These are phyloP conservation scores for Coniosporium tulheliwenetii DNA, from an alignment of 2,329 filamentous ascomycete genomes.

Conservation along the genomic window DNA sequence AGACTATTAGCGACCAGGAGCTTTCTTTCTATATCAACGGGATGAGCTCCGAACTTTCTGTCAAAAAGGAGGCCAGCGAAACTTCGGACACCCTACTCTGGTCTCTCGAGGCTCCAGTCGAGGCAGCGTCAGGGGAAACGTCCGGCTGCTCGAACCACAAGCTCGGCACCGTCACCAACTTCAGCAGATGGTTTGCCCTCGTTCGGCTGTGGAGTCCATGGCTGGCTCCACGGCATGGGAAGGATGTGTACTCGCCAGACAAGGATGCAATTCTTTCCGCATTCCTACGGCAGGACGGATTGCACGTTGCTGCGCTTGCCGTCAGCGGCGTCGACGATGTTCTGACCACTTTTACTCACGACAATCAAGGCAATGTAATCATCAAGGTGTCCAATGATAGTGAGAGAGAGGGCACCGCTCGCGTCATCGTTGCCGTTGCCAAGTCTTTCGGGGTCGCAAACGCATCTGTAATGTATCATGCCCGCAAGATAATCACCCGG, in stretches of 20 bases:
- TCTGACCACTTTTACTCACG: slow-evolving; percentile 51
- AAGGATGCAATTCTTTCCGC: slow-evolving; percentile 67
- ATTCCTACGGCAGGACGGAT: slow-evolving; percentile 57
- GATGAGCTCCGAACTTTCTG: slow-evolving; percentile 39
- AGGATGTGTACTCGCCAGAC: slow-evolving; percentile 47
- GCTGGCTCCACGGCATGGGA: slow-evolving; percentile 79
- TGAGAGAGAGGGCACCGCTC: slow-evolving; percentile 35
- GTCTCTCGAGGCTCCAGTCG: slow-evolving; percentile 44
- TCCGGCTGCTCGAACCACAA: slow-evolving; percentile 41
- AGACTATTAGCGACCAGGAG: slow-evolving; percentile 18
- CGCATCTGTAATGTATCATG: slow-evolving; percentile 73
- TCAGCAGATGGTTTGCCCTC: slow-evolving; percentile 65
- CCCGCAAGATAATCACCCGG: slow-evolving; percentile 46
- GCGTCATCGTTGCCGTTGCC: slow-evolving; percentile 55
- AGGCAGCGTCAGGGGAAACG: slow-evolving; percentile 37
- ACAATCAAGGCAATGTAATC: slow-evolving; percentile 47
- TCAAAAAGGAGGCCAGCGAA: slow-evolving; percentile 44
- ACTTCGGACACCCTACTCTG: slow-evolving; percentile 55
- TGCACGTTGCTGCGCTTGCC: slow-evolving; percentile 62
- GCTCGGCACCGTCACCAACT: slow-evolving; percentile 49
- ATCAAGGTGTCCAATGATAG: slow-evolving; percentile 61
- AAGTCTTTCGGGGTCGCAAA: slow-evolving; percentile 60
- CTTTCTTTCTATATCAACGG: slow-evolving; percentile 41
- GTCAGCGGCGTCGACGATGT: slow-evolving; percentile 61
- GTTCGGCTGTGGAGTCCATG: slow-evolving; percentile 70